phyloP scores from a whole-genome alignment of 2,329 filamentous ascomycete genomes.

The Byssochlamys sp. region DNA sequence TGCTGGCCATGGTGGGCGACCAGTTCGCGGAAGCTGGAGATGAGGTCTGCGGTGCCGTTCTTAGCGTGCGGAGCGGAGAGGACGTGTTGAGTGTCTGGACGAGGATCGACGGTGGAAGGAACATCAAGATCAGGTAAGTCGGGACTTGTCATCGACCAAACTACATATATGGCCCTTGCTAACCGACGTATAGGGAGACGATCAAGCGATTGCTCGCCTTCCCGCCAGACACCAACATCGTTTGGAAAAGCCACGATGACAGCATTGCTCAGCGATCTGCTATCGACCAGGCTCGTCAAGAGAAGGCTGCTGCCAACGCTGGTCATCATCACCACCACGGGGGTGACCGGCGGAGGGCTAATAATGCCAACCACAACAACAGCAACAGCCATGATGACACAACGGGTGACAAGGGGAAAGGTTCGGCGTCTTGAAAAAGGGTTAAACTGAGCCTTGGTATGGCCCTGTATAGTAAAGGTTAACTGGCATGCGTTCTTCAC shows the following conservation, averaged over 20 bases:
- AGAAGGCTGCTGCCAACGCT: slow-evolving; percentile 51
- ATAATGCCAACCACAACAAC: slow-evolving; percentile 5
- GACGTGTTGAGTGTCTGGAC: slow-evolving; percentile 98
- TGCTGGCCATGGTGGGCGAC: slow-evolving; percentile 83
- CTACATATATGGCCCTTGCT: slow-evolving; percentile 6
- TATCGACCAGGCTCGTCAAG: slow-evolving; percentile 82
- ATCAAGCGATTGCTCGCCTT: slow-evolving; percentile 84
- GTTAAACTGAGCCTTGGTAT: slow-evolving; percentile 16
- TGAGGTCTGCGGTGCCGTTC: slow-evolving; percentile 86
- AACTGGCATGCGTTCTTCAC: slow-evolving; percentile 30
- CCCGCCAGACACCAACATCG: slow-evolving; percentile 77
- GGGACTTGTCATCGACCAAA: background rate
- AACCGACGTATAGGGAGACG: slow-evolving; percentile 58
- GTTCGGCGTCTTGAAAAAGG: slow-evolving; percentile 21
- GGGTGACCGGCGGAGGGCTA: slow-evolving; percentile 33
- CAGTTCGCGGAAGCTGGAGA: slow-evolving; percentile 88
- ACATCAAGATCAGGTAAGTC: slow-evolving; percentile 85
- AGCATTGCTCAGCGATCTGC: slow-evolving; percentile 86
- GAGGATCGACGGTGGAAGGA: slow-evolving; percentile 79
- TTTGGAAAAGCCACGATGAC: slow-evolving; percentile 93
- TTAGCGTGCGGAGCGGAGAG: slow-evolving; percentile 89
- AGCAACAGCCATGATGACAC: slow-evolving; percentile 30
- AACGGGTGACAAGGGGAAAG: slow-evolving; percentile 33
- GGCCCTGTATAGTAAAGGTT: slow-evolving; percentile 31
- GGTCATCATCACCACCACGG: slow-evolving; percentile 25